Base-by-base conservation (phyloP, 2,329 filamentous ascomycete genomes). In the Colletotrichum graminicola region DNA sequence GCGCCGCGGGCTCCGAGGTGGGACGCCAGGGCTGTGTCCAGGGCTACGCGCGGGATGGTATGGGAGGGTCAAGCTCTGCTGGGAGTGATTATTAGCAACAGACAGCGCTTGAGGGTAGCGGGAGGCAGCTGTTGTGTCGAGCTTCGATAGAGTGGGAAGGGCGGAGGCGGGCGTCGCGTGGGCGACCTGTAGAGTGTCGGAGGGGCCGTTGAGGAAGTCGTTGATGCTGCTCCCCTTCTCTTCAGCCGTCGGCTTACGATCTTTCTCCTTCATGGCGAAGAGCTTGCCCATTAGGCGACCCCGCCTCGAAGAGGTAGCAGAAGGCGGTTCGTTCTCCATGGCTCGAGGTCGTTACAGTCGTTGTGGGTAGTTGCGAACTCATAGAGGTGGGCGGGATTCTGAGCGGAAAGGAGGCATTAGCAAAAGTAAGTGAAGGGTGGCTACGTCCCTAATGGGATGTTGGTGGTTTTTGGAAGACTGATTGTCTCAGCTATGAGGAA, bases 241-340 rank as follows among this genome's bases (percentile, higher is more conserved):
- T 67, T 77, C 79, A 23, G 79, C 77, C 23, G 77, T 75, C 43
- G 75, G 73, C 71, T 83, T 85, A 74, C 82, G 79, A 65, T 84
- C 84, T 76, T 83, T 85, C 61, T 84, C 84, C 76, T 82, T 85
- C 73, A 79, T 79, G 67, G 84, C 84, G 76, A 90, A 90, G 69
- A 91, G 82, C 82, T 89, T 90, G 74, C 89, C 89, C 86, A 91
- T 91, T 57, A 91, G 80, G 72, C 89, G 88, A 76, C 85, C 85
- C 76, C 85, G 82, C 78, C 82, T 85, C 45, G 85, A 84, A 39
- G 85, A 84, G 59, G 78, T 77, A 73, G 80, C 74, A 69, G 77
- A 77, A 62, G 80, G 78, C 67, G 80, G 78, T 70, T 85, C 82
- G 80, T 84, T 85, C 76, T 87, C 85, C 83, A 86, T 87, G 26